Evolutionary conservation across 139 green algal genomes (phyloP).

Genomic region (Chlorella sp.): DNA sequence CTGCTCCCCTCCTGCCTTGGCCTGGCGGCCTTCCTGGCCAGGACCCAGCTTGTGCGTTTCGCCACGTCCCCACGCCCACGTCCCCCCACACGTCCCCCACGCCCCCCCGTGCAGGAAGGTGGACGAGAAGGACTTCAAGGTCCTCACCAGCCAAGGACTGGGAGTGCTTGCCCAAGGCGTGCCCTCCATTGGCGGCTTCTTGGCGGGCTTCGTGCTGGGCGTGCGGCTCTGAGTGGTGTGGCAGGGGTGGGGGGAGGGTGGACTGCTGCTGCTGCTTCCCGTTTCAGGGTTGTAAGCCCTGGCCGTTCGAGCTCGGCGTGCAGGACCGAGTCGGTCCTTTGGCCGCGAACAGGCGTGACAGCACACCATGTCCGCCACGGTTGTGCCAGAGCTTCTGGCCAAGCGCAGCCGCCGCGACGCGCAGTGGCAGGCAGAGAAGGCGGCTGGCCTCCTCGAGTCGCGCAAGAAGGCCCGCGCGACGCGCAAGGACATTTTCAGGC

Average conservation of each 20-base stretch:
- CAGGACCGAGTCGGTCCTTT: no score
- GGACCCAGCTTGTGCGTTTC: no score
- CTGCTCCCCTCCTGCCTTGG: no score
- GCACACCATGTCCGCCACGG: neutral
- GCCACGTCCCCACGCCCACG: no score
- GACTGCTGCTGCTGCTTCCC: no score
- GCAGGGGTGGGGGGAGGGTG: no score
- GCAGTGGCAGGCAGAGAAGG: conserved; percentile 64
- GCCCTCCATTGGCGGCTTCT: conserved; percentile 10
- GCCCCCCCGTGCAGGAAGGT: conserved; percentile 5
- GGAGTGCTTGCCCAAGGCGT: conserved; percentile 1
- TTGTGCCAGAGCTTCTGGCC: conserved; percentile 72
- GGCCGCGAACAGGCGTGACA: no score
- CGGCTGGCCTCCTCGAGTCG: conserved; percentile 49
- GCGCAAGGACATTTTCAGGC: conserved; percentile 90
- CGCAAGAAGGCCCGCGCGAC: conserved; percentile 60
- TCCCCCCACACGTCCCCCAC: no score
- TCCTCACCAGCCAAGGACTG: neutral
- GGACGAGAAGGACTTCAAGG: conserved; percentile 12
- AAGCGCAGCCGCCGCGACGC: conserved; percentile 95
- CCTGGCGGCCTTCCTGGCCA: neutral
- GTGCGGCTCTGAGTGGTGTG: conserved; percentile 5
- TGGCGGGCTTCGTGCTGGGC: conserved; percentile 11
- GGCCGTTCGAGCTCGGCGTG: no score
- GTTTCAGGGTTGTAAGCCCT: no score